These are phyloP conservation scores for Megacollybia platyphylla DNA, from an alignment of 1,284 basidiomycete species.

Conservation along the genomic window DNA sequence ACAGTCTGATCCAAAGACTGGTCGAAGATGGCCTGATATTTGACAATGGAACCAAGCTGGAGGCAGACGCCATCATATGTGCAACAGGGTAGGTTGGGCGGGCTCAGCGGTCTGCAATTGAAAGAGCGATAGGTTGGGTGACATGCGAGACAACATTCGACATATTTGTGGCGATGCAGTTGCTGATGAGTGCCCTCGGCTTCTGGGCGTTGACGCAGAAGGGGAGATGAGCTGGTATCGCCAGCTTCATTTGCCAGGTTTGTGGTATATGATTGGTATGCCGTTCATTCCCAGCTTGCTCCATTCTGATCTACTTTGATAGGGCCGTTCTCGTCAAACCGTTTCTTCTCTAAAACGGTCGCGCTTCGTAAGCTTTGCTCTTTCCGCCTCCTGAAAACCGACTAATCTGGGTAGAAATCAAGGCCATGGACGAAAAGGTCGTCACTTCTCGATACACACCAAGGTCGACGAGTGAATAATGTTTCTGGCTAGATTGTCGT, in stretches of 20 bases:
- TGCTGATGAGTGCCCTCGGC: slow-evolving; percentile 11
- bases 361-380: slow-evolving; percentile 33
- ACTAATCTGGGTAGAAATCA: slow-evolving; percentile 28
- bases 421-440: slow-evolving; percentile 40
- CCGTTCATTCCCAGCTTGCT: slow-evolving; percentile 1
- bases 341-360: slow-evolving; percentile 44
- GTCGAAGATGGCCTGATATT: slow-evolving; percentile 27
- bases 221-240: slow-evolving; percentile 43
- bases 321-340: slow-evolving; percentile 38
- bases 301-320: slow-evolving; percentile 3
- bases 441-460: slow-evolving; percentile 15
- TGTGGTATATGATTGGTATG: slow-evolving; percentile 47
- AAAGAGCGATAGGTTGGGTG: too few species aligned
- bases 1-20: slow-evolving; percentile 24
- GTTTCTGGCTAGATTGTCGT: too few species aligned
- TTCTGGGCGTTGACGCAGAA: slow-evolving; percentile 50
- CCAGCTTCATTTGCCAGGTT: slow-evolving; percentile 32
- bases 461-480: too few species aligned
- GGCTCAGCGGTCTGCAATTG: too few species aligned
- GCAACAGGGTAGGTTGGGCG: slow-evolving; percentile 32
- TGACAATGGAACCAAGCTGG: slow-evolving; percentile 29
- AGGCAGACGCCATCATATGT: slow-evolving; percentile 38
- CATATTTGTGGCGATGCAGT: too few species aligned
- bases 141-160: too few species aligned
- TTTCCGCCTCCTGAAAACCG: neutral